Base-by-base conservation (phyloP, 306 rosid genomes). In the Pachyrhizus erosus region DNA sequence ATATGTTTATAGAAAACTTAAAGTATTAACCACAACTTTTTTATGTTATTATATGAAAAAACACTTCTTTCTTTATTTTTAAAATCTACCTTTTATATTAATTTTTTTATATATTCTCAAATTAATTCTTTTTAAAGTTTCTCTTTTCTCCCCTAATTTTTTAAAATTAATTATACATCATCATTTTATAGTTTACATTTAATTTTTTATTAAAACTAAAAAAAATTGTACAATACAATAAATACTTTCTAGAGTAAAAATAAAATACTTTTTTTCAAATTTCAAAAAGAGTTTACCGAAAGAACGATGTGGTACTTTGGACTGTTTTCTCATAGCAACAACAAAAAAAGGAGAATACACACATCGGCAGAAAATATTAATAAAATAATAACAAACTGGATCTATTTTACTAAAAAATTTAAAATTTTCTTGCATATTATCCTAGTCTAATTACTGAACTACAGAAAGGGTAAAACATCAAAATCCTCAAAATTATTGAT, bases 381-480 rank as follows among this genome's bases (percentile, higher is more conserved):
- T 39, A 6, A 39, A 6, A 39, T 2, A 42, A 37, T 7, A 42
- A 10, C 48, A 42, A 42, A 42, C 13, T 42, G 9, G 0, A 42
- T 42, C 2, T 9, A 9, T 42, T 42, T 2, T 9, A 10, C 3
- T 42, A 0, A 10, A 42, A 9, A 42, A 11, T 42, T 42, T 39
- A 0, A 42, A 42, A 42, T 10, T 42, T 42, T 11, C 48, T 11
- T 42, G 2, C 70, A 42, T n/a, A 55, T 13, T 49, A 74, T 81
- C 70, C 52, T 24, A 37, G 18, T 74, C 37, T 27, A 39, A 15
- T 54, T 55, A 31, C 52, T 49, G 23, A 75, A 52, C 61, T 33
- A 64, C 42, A 12, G 15, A 77, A 72, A 55, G 1, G 37, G 7
- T 77, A 31, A n/a, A 43, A 85, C 24, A 17, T 79, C 42, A 71